phyloP scores from a whole-genome alignment of 2,329 filamentous ascomycete genomes.

The Ceratocystis papillata region DNA sequence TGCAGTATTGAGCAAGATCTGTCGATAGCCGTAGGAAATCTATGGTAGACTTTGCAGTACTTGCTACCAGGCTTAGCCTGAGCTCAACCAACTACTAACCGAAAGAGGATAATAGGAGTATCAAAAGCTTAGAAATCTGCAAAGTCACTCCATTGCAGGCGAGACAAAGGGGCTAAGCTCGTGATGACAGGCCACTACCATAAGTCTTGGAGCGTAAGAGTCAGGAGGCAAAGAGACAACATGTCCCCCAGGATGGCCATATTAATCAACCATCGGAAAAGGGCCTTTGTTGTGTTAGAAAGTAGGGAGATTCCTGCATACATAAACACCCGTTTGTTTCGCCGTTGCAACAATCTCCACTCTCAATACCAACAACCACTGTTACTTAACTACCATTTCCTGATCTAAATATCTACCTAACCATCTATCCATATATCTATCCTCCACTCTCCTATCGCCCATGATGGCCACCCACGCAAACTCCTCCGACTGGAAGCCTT shows the following conservation, averaged over 20 bases:
- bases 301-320: background rate
- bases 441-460: background rate
- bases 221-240: background rate
- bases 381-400: background rate
- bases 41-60: background rate
- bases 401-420: background rate
- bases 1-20: too few relatives aligned
- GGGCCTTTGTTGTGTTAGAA: background rate
- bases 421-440: background rate
- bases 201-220: background rate
- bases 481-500: slow-evolving; percentile 17
- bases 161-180: background rate
- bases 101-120: background rate
- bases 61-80: background rate
- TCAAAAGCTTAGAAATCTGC: background rate
- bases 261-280: background rate
- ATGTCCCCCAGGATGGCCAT: background rate
- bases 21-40: too few relatives aligned
- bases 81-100: background rate
- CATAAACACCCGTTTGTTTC: background rate
- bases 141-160: background rate
- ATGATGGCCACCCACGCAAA: slow-evolving; percentile 5
- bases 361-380: background rate
- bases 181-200: background rate
- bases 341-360: background rate